A percentile compares a stretch with the other conserved stretches of the same genome.
Evolutionary conservation across 306 rosid genomes (phyloP).

Genomic region (Adenanthera pavonina): DNA sequence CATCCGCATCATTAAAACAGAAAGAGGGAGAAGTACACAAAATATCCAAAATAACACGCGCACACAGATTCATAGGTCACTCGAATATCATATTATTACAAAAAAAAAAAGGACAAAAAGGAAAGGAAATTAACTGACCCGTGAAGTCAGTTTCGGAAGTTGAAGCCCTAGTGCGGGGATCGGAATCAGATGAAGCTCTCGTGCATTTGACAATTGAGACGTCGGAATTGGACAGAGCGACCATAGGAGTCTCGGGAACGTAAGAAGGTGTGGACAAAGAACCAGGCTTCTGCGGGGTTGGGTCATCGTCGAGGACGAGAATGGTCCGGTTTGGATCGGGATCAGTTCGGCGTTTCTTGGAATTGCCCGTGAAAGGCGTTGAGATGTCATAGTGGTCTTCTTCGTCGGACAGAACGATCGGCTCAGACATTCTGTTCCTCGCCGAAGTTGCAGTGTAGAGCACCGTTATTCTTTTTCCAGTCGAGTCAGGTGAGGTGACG

Average conservation of each 20-base stretch:
- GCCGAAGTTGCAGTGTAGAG: neutral
- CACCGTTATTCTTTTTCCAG: neutral
- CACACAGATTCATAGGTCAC: neutral
- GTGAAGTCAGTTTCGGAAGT: slow-evolving; percentile 41
- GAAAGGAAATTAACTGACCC: slow-evolving; percentile 42
- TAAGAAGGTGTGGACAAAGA: slow-evolving; percentile 46
- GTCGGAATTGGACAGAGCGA: slow-evolving; percentile 52
- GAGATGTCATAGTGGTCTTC: slow-evolving; percentile 55
- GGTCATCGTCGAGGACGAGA: slow-evolving; percentile 75
- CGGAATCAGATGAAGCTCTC: slow-evolving; percentile 33
- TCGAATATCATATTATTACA: neutral
- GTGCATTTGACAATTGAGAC: slow-evolving; percentile 67
- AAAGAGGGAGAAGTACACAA: neutral
- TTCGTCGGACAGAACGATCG: slow-evolving; percentile 85
- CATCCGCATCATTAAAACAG: neutral
- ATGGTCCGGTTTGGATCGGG: slow-evolving; percentile 49
- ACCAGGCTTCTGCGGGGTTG: slow-evolving; percentile 64
- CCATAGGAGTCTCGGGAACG: slow-evolving; percentile 80
- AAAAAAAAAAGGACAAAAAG: neutral
- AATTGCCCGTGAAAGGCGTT: slow-evolving; percentile 49
- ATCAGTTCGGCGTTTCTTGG: slow-evolving; percentile 70
- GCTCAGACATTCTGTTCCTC: slow-evolving; percentile 47
- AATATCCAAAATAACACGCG: neutral
- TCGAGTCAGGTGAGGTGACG: neutral
- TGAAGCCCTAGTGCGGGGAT: slow-evolving; percentile 49